phyloP scores from a whole-genome alignment of 225 moss, liverwort and hornwort genomes.

The Climacium dendroides region DNA sequence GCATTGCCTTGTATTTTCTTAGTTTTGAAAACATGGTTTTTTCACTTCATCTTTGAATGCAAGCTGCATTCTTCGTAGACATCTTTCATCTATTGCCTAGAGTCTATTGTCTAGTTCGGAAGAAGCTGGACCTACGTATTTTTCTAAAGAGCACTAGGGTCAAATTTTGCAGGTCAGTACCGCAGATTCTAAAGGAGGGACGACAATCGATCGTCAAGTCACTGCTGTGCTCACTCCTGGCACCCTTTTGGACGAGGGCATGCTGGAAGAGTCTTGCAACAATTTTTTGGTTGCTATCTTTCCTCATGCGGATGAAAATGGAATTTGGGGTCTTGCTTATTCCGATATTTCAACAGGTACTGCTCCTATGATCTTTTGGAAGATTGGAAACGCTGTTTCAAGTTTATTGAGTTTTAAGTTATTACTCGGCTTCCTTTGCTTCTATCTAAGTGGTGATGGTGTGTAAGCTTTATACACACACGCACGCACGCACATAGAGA shows the following conservation, averaged over 20 bases:
- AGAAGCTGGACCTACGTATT: neutral
- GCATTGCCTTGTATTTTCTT: neutral
- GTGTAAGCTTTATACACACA: neutral
- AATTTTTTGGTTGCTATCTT: constrained; percentile 65
- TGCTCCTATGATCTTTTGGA: neutral
- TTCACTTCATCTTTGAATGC: neutral
- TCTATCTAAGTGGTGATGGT: neutral
- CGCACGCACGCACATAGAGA: neutral
- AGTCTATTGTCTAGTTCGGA: neutral
- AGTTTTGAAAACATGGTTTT: neutral
- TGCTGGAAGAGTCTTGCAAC: constrained; percentile 51
- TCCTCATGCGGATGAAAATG: constrained; percentile 49
- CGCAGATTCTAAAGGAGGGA: constrained; percentile 38
- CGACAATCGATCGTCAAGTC: constrained; percentile 49
- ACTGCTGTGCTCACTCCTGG: constrained; percentile 60
- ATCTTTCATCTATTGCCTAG: neutral
- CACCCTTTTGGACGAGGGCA: constrained; percentile 50
- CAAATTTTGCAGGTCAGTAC: constrained; percentile 11
- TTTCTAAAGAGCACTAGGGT: neutral
- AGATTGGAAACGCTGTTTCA: neutral
- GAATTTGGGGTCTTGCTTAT: constrained; percentile 59
- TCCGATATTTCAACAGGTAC: constrained; percentile 70
- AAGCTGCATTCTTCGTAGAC: neutral
- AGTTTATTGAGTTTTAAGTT: neutral
- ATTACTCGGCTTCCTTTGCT: neutral